These are phyloP conservation scores for Solanum arcanum DNA, from an alignment of 257 asterid species.

Conservation along the genomic window DNA sequence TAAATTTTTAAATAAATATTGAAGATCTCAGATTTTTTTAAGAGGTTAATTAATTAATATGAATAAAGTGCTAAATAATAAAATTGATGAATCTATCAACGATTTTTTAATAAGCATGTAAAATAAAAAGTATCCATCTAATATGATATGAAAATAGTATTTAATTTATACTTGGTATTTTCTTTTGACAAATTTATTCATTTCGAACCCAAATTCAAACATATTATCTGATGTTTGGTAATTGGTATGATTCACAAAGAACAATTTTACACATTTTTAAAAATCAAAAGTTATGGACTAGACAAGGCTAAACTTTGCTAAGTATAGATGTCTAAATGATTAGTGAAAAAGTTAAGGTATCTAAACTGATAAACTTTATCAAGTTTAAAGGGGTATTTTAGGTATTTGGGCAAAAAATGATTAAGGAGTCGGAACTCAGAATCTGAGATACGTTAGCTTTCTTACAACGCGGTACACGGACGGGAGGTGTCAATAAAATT, in stretches of 20 bases:
- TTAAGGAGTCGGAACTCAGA: background rate
- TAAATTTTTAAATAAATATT: too few relatives aligned
- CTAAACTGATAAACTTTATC: background rate
- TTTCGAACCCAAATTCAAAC: background rate
- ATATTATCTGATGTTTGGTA: background rate
- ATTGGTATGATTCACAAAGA: background rate
- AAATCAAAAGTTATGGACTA: background rate
- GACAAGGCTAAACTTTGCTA: background rate
- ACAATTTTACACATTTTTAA: background rate
- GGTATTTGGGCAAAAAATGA: background rate
- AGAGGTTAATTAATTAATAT: too few relatives aligned
- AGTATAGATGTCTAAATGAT: background rate
- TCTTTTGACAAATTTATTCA: background rate
- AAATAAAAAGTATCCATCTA: too few relatives aligned
- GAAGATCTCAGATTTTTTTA: too few relatives aligned
- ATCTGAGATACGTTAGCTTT: background rate
- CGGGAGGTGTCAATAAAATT: background rate
- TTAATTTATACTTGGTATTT: too few relatives aligned
- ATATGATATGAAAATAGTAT: too few relatives aligned
- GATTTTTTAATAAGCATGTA: too few relatives aligned
- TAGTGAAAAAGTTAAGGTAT: background rate
- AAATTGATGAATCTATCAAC: too few relatives aligned
- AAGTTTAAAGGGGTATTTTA: background rate
- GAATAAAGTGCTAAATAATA: too few relatives aligned
- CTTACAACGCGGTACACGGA: background rate